Evolutionary conservation across 2,329 filamentous ascomycete genomes (phyloP), one percentile per base, ranked within the genome.

Genomic region (Xylariaceae sp.): DNA sequence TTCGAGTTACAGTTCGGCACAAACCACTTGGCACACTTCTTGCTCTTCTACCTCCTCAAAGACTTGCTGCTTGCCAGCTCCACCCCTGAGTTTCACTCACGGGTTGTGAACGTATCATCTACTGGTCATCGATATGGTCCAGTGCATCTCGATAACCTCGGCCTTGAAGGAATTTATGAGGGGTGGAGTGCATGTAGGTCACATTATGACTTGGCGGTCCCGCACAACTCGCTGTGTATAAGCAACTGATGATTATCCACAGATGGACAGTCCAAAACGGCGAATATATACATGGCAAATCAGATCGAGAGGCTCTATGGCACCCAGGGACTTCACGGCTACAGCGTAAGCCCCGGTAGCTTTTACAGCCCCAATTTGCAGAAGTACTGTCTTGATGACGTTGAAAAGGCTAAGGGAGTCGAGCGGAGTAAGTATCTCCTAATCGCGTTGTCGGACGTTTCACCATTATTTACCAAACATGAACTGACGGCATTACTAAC

Each of bases 21-120:
- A 26, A 64, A 63, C 45, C 55, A 46, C 26, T 21, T 18, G 15
- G 13, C 43, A 7, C 46, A 49, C 36, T 83, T 83, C 68, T 71
- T 83, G 0, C 72, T 83, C 10, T 78, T 81, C 63, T 71, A 81
- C 33, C 72, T 82, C 1, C 68, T 83, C 33, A 75, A 75, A 50
- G 66, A 73, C 2, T 60, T 73, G 0, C 64, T 82, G 6, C 70
- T 81, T 3, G 63, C 71, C 2, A 71, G 71, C n/a, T 61, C 72
- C 3, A 76, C 72, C 1, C 66, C 74, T 0, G 59, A 64, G 0
- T 78, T 76, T 52, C 57, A 70, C n/a, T 77, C 74, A 4, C 72
- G 80, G 2, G 75, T 82, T 7, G 71, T 83, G 27, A 67, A 67
- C 4, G 66, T 81, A 1, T 72, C 76, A 3, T 77, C 74, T 6